phyloP scores from a whole-genome alignment of 148 eudicot species.

The Suaeda aralocaspica region DNA sequence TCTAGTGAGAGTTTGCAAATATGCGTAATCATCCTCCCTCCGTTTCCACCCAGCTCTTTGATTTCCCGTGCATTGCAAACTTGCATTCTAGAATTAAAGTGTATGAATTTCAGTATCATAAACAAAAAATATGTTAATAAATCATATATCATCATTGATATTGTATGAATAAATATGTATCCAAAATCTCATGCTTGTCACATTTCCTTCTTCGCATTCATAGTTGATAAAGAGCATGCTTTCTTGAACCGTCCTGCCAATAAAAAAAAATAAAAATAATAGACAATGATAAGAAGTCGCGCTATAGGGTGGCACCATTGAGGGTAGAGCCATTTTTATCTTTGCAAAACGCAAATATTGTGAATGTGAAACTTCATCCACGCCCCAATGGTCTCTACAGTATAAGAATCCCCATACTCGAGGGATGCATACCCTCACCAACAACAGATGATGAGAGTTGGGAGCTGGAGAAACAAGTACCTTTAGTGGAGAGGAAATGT shows the following conservation, averaged over 20 bases:
- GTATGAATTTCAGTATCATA: background rate
- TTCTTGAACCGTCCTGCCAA: constrained; percentile 37
- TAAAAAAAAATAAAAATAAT: background rate
- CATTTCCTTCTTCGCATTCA: constrained; percentile 33
- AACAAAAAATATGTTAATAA: background rate
- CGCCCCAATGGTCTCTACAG: background rate
- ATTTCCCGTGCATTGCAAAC: constrained; percentile 12
- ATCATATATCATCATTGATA: background rate
- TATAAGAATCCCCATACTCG: background rate
- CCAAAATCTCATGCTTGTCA: background rate
- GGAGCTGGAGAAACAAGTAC: constrained; percentile 22
- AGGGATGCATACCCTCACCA: background rate
- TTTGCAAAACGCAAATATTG: no score
- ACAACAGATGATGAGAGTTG: background rate
- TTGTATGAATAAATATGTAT: background rate
- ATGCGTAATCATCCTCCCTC: constrained; percentile 21
- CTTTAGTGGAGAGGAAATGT: constrained; percentile 33
- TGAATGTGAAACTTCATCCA: background rate
- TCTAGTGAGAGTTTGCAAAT: constrained; percentile 19
- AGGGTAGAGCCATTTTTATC: no score
- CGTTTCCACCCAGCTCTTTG: constrained; percentile 33
- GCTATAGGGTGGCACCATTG: no score
- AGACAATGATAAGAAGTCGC: background rate
- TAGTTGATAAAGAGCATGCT: constrained; percentile 33
- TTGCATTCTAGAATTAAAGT: constrained; percentile 18